Evolutionary conservation across 164 flowering plant species (phyloP).

Genomic region (Stephania cephalantha): DNA sequence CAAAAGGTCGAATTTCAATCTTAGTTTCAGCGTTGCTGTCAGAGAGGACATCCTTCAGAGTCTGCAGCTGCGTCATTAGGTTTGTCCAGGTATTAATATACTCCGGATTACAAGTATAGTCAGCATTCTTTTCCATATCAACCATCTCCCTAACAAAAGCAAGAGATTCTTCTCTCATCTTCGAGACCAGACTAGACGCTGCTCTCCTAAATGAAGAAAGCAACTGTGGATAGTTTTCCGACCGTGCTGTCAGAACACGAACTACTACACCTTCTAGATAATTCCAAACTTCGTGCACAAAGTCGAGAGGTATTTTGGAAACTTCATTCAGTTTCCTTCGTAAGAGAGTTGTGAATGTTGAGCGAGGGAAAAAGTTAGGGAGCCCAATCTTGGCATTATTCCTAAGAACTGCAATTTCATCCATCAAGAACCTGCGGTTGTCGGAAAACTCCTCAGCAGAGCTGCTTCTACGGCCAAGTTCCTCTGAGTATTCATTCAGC

Average conservation of each 20-base stretch:
- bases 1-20: background rate
- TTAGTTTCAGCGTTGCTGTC: background rate
- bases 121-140: conserved; percentile 2
- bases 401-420: background rate
- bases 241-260: background rate
- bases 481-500: background rate
- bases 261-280: conserved; percentile 3
- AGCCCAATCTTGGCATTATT: background rate
- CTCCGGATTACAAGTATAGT: conserved; percentile 4
- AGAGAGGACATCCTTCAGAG: background rate
- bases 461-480: background rate
- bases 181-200: background rate
- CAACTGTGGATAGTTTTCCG: conserved; percentile 1
- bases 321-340: conserved; percentile 2
- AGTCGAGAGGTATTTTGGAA: background rate
- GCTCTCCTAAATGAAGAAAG: background rate
- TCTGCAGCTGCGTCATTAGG: background rate
- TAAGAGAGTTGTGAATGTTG: background rate
- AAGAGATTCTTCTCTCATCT: background rate
- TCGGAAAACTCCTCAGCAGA: background rate
- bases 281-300: background rate
- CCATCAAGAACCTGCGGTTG: background rate
- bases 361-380: background rate
- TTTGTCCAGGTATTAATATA: background rate
- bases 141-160: conserved; percentile 4